Conservation (phyloP, 441 rosid genomes). For the Erodium moschatum region DNA sequence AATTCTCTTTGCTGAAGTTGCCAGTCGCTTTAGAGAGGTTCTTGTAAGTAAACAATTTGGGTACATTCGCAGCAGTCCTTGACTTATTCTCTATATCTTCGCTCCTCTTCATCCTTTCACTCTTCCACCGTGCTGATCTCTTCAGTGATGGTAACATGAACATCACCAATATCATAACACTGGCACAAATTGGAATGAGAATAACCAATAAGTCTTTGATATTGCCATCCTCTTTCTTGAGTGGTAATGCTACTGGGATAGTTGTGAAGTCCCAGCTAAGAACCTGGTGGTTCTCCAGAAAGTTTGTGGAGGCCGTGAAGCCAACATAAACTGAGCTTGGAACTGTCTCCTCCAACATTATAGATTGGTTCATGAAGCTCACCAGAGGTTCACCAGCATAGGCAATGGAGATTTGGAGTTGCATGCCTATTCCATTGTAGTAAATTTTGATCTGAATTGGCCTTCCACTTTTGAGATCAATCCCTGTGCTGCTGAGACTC, state of each 20-base stretch:
- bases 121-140: not conserved
- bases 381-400: constrained; percentile 16
- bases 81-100: not conserved
- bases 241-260: constrained; percentile 20
- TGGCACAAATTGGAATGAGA: not conserved
- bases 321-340: constrained; percentile 27
- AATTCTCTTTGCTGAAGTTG: not conserved
- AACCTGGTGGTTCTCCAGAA: constrained; percentile 27
- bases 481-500: constrained; percentile 19
- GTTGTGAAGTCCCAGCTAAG: constrained; percentile 24
- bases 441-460: not conserved
- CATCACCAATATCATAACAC: not conserved
- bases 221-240: not conserved
- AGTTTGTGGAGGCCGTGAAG: constrained; percentile 29
- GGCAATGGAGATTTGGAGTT: not conserved
- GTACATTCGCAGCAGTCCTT: not conserved
- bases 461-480: not conserved
- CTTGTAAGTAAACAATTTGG: not conserved
- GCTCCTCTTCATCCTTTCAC: not conserved
- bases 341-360: constrained; percentile 23
- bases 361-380: constrained; percentile 28
- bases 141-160: not conserved
- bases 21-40: not conserved
- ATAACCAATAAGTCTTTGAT: not conserved
- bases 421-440: not conserved